Evolutionary conservation across 192 early-diverging fungal species (phyloP), one percentile per base, ranked within the genome.

Genomic region (Coemansia erecta): DNA sequence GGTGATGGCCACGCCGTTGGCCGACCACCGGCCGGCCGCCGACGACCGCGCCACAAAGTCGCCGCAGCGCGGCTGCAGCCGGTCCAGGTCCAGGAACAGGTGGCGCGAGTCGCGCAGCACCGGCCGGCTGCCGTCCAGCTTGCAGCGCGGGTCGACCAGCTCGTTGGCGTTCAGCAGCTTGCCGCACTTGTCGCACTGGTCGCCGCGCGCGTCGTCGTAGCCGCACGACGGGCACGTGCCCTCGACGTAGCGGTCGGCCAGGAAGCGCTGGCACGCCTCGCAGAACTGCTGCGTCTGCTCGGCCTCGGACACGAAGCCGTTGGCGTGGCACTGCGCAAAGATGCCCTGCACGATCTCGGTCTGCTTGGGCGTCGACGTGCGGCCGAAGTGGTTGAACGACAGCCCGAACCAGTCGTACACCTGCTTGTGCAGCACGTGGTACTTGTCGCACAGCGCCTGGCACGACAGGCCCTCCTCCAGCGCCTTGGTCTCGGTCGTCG

Each of bases 401-500:
- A 96, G 80, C 7, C 82, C 82, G 72, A 99, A 98, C 94, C 94
- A 98, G 42, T 95, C 83, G 79, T 98, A 99, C 43, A 92, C 88
- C 33, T 89, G 74, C 55, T 81, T 82, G 81, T 98, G 95, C 46
- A 94, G 66, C 14, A 82, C 83, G 68, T 91, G 70, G 81, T 98
- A 99, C 81, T 99, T 99, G 83, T 97, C 94, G 77, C 97, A 98
- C 23, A 99, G 86, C 53, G 86, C 90, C 70, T 92, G 88, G 79
- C 92, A 95, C 13, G 90, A 81, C 12, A 94, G 77, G 4, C 89
- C 89, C 64, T 99, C 97, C 50, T 94, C 87, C 12, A 98, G 67
- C 3, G 97, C 97, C 75, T 98, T 98, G 9, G 95, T 98, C 81
- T 99, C 97, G 11, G 97, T 99, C 4, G 97, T 92, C 15, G 97